Evolutionary conservation across 1,284 basidiomycete species (phyloP), one percentile per base, ranked within the genome.

Genomic region (Wolfiporia cocos): DNA sequence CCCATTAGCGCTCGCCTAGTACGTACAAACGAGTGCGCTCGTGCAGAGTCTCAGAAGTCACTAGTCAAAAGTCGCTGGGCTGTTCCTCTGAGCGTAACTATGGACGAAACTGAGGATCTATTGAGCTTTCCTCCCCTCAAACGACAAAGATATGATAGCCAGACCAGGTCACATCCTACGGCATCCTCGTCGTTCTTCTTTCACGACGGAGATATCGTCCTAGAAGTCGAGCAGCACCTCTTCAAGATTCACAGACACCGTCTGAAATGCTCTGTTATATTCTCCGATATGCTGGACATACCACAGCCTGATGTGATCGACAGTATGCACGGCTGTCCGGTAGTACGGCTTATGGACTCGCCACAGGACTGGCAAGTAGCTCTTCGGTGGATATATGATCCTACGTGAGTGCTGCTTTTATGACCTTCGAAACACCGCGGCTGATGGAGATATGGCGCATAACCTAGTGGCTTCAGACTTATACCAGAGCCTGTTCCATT

Each of bases 301-400:
- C 64, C 63, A 0, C 64, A 65, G 37, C 61, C 59, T 7, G 34
- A 41, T 1, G 44, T 49, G 12, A 42, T 42, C 6, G 63, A 68
- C 20, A 52, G 29, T 15, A 42, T 60, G 11, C 61, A 65, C 23
- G 61, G 54, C 1, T 63, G 58, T 38, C 61, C 63, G 2, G 41
- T 58, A 11, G 62, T 67, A 15, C 38, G 40, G 4, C 43, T 64
- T 10, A 39, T 45, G 10, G 63, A 65, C 40, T 15, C 55, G 10
- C 32, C 55, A 37, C 43, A 50, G 2, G 62, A 65, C 43, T 64
- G 61, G 63, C 48, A 49, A 4, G 51, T 53, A 2, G 47, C 53
- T 3, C 42, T 67, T 26, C 38, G 42, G 19, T 66, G 61, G 58
- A 58, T 66, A 43, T 68, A 67, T 49, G 46, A 62, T 35, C 53